Conservation (phyloP, 2,329 filamentous ascomycete species). For the Venturia oleaginea region DNA sequence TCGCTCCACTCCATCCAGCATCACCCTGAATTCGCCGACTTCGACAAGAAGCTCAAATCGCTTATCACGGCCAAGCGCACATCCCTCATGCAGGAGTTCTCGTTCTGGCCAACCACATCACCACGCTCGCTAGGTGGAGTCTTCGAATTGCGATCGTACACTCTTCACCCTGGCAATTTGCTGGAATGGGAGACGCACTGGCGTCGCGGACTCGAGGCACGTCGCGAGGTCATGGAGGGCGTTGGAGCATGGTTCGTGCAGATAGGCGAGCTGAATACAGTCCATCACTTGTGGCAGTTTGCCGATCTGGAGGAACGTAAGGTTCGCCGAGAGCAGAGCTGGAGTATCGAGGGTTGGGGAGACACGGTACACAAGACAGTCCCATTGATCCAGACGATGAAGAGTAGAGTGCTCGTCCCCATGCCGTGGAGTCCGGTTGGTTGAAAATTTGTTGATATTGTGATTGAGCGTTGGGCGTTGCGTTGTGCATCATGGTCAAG, state of each 20-base stretch:
- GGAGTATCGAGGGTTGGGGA: constrained; percentile 90
- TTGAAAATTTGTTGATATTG: constrained; percentile 33
- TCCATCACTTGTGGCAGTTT: constrained; percentile 98
- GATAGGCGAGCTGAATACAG: constrained; percentile 93
- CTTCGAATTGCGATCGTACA: constrained; percentile 95
- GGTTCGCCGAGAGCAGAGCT: constrained; percentile 83
- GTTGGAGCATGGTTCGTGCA: constrained; percentile 98
- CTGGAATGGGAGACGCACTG: constrained; percentile 99
- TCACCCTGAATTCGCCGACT: constrained; percentile 75
- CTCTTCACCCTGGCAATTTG: constrained; percentile 86
- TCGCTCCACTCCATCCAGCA: constrained; percentile 76
- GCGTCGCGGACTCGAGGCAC: constrained; percentile 81
- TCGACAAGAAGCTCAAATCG: constrained; percentile 76
- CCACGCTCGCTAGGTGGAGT: constrained; percentile 84
- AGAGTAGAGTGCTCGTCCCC: constrained; percentile 83
- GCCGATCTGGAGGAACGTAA: constrained; percentile 92
- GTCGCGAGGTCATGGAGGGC: constrained; percentile 95
- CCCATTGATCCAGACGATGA: constrained; percentile 92
- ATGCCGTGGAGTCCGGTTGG: constrained; percentile 95
- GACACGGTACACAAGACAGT: constrained; percentile 98
- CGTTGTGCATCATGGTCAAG: neutral
- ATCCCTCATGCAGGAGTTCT: constrained; percentile 98
- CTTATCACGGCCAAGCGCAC: constrained; percentile 77
- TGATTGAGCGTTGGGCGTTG: constrained; percentile 1
- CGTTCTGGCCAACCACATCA: constrained; percentile 94